Evolutionary conservation across 306 rosid species (phyloP).

Genomic region (Trifolium repens): DNA sequence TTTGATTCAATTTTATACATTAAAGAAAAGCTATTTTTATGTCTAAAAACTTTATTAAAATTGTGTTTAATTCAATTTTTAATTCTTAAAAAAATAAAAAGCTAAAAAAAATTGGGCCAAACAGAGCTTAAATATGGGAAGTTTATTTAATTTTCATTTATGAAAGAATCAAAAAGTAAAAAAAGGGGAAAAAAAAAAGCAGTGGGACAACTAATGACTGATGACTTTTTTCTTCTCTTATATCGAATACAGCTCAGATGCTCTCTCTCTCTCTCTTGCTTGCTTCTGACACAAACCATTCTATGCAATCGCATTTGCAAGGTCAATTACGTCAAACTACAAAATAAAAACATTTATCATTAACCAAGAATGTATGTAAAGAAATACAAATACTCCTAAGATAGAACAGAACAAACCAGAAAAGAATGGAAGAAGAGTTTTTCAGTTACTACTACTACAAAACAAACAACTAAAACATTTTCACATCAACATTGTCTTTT

Average conservation of each 20-base stretch:
- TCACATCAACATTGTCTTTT: constrained; percentile 17
- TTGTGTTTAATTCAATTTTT: too few relatives aligned
- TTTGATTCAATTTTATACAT: too few relatives aligned
- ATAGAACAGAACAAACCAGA: too few relatives aligned
- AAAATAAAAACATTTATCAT: background rate
- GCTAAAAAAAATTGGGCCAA: too few relatives aligned
- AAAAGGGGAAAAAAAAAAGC: background rate
- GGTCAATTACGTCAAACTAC: constrained; percentile 49
- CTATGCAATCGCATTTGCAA: constrained; percentile 1
- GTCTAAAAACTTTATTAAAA: too few relatives aligned
- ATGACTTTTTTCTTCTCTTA: constrained; percentile 30
- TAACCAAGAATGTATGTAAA: background rate
- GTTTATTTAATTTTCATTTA: too few relatives aligned
- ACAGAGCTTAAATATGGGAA: too few relatives aligned
- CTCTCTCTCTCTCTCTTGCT: constrained; percentile 47
- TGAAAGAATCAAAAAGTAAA: constrained; percentile 13
- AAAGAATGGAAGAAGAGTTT: background rate
- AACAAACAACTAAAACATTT: background rate
- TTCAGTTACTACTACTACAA: background rate
- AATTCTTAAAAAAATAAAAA: too few relatives aligned
- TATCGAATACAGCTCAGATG: constrained; percentile 67
- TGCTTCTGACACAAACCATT: constrained; percentile 68
- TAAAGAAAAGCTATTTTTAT: too few relatives aligned
- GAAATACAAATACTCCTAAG: too few relatives aligned
- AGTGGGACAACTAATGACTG: constrained; percentile 31